A percentile compares a stretch with the other conserved stretches of the same genome.
phyloP scores from a whole-genome alignment of 2,329 filamentous ascomycete species.

The Paecilomyces niveus region DNA sequence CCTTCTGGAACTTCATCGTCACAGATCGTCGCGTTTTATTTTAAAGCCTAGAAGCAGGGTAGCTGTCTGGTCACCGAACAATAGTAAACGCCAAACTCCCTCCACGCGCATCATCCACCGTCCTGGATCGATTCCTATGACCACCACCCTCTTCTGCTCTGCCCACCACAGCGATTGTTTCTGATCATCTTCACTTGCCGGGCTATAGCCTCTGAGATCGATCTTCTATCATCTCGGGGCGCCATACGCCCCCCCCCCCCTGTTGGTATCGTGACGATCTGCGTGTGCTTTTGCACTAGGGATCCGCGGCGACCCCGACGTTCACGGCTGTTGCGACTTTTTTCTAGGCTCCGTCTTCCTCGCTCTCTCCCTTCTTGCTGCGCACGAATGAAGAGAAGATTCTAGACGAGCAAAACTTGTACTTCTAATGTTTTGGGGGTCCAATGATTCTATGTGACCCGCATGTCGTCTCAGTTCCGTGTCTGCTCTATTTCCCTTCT shows the following conservation, averaged over 20 bases:
- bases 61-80: not conserved
- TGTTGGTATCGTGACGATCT: not conserved
- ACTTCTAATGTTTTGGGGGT: not conserved
- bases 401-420: not conserved
- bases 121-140: not conserved
- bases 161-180: not conserved
- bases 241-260: not conserved
- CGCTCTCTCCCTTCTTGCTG: not conserved
- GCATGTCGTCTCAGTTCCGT: slow-evolving; percentile 7
- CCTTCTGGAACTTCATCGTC: not conserved
- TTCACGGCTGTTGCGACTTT: not conserved
- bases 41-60: not conserved
- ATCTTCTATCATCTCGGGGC: not conserved
- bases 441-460: not conserved
- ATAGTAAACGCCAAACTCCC: not conserved
- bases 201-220: not conserved
- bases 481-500: slow-evolving; percentile 9
- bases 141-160: not conserved
- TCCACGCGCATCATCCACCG: not conserved
- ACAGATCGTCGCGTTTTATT: not conserved
- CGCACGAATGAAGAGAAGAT: not conserved
- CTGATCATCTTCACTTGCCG: not conserved
- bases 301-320: not conserved
- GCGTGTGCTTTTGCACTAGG: not conserved
- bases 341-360: not conserved